These are phyloP conservation scores for Zasmidium angulare DNA, from an alignment of 2,329 filamentous ascomycete species.

Conservation along the genomic window DNA sequence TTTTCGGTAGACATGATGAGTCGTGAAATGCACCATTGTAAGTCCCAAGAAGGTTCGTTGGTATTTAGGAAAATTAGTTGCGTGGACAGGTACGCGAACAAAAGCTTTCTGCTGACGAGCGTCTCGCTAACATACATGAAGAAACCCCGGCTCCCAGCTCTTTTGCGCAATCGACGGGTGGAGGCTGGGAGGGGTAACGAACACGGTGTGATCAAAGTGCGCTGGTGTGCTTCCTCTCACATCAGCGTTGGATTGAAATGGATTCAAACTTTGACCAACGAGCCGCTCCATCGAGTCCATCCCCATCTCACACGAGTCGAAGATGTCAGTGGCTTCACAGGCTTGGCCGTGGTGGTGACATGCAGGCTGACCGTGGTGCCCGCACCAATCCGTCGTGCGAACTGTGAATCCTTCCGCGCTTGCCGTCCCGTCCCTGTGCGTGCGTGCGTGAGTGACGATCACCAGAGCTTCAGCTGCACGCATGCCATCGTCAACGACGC, in stretches of 20 bases:
- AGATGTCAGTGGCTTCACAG: too few species aligned
- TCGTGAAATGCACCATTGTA: neutral
- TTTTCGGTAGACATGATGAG: neutral
- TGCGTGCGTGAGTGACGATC: too few species aligned
- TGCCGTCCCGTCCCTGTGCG: neutral
- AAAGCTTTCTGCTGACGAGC: neutral
- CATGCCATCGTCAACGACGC: too few species aligned
- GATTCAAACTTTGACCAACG: too few species aligned
- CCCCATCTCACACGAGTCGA: too few species aligned
- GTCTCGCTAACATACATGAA: neutral
- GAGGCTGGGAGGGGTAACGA: neutral
- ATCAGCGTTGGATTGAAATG: too few species aligned
- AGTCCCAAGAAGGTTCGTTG: neutral
- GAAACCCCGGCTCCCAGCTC: neutral
- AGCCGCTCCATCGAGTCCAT: too few species aligned
- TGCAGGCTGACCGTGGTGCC: neutral
- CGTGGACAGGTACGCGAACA: too few species aligned
- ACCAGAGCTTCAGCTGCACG: too few species aligned
- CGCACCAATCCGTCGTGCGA: neutral
- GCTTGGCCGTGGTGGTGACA: neutral
- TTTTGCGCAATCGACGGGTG: too few species aligned
- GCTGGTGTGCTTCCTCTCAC: too few species aligned
- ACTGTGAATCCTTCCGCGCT: neutral
- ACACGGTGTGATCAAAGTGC: neutral
- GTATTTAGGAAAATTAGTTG: too few species aligned